Evolutionary conservation across 306 rosid genomes (phyloP).

Genomic region (Alnus rubra): DNA sequence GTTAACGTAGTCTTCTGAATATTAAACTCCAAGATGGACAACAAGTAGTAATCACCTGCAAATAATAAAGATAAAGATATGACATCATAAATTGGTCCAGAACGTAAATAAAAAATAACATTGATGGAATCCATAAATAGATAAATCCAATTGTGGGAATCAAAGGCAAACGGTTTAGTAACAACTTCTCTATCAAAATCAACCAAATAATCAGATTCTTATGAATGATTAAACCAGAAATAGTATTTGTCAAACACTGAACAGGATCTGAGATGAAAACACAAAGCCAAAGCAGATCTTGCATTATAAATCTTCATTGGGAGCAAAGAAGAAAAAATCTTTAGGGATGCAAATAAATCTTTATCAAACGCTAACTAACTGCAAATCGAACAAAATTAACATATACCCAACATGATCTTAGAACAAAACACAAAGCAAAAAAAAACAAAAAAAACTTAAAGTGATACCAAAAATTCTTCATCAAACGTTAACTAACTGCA

Average conservation of each 20-base stretch:
- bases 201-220: neutral
- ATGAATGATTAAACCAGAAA: neutral
- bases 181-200: neutral
- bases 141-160: neutral
- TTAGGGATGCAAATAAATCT: neutral
- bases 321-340: neutral
- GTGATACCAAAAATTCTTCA: neutral
- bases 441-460: no score
- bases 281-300: no score
- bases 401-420: neutral
- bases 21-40: conserved; percentile 7
- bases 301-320: no score
- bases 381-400: neutral
- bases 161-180: neutral
- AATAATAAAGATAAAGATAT: conserved; percentile 15
- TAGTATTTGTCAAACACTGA: no score
- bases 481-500: neutral
- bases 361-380: neutral
- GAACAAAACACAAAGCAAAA: neutral
- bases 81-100: conserved; percentile 5
- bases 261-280: no score
- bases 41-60: conserved; percentile 34
- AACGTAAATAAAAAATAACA: neutral
- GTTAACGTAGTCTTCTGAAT: conserved; percentile 3
- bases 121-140: neutral